A percentile compares a stretch with the other conserved stretches of the same genome.
phyloP scores from a whole-genome alignment of 441 rosid genomes.

The Pelargonium fulgidum region DNA sequence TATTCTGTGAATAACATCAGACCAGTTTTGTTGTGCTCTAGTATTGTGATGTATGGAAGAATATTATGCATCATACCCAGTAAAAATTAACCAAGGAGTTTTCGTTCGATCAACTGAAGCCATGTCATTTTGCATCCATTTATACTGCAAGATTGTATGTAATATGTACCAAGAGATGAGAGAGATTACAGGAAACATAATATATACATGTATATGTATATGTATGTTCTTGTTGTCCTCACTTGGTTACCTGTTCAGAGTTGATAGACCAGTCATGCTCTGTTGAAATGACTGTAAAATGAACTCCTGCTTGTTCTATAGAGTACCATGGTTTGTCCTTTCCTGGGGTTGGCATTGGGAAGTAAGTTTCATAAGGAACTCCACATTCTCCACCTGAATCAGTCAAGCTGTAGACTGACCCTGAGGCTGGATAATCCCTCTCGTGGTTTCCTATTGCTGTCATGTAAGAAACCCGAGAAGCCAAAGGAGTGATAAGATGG shows the following conservation, averaged over 20 bases:
- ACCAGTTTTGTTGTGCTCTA: too few relatives aligned
- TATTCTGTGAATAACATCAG: too few relatives aligned
- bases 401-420: conserved; percentile 36
- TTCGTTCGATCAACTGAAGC: conserved; percentile 43
- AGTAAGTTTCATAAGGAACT: conserved; percentile 54
- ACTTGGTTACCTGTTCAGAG: conserved; percentile 35
- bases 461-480: conserved; percentile 58
- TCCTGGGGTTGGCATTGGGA: conserved; percentile 46
- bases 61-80: conserved; percentile 24
- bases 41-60: too few relatives aligned
- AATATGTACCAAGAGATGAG: too few relatives aligned
- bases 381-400: conserved; percentile 81
- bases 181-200: neutral
- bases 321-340: conserved; percentile 72
- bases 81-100: conserved; percentile 54
- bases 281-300: conserved; percentile 52
- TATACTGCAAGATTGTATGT: conserved; percentile 24
- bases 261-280: conserved; percentile 39
- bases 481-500: conserved; percentile 41
- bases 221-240: neutral
- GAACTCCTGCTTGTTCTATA: conserved; percentile 44
- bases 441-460: conserved; percentile 61
- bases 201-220: neutral
- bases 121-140: conserved; percentile 53
- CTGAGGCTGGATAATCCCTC: conserved; percentile 48